A percentile compares a stretch with the other conserved stretches of the same genome.
phyloP scores from a whole-genome alignment of 1,284 basidiomycete genomes.

The Athelia sp. region DNA sequence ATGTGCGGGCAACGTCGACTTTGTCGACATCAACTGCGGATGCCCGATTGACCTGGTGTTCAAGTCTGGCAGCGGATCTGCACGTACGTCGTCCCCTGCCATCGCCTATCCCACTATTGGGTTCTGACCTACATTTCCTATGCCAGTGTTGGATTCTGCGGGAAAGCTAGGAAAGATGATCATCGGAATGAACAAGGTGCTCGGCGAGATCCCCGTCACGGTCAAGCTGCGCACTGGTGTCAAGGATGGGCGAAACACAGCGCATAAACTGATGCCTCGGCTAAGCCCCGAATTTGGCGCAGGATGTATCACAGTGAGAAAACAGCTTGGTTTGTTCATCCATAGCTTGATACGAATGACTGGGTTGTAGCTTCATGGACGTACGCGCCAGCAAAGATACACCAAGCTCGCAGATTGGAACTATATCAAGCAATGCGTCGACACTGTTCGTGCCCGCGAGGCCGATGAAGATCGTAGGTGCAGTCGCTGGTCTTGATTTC shows the following conservation, averaged over 20 bases:
- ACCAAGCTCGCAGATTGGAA: constrained; percentile 86
- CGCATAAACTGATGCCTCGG: constrained; percentile 89
- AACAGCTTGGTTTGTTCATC: neutral
- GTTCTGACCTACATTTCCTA: no score
- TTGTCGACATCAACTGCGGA: constrained; percentile 94
- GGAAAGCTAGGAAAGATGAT: constrained; percentile 84
- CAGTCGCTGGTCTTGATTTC: neutral
- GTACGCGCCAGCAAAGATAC: constrained; percentile 89
- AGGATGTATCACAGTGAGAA: constrained; percentile 69
- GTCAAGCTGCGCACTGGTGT: constrained; percentile 93
- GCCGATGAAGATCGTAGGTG: constrained; percentile 69
- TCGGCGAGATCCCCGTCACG: constrained; percentile 93
- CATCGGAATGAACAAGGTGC: constrained; percentile 86
- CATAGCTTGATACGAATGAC: neutral
- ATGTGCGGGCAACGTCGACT: constrained; percentile 66
- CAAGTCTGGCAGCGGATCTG: constrained; percentile 86
- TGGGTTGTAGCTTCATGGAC: constrained; percentile 78
- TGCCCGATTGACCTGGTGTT: constrained; percentile 98
- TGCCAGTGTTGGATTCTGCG: constrained; percentile 82
- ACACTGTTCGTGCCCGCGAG: constrained; percentile 76
- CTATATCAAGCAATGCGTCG: constrained; percentile 86
- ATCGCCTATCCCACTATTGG: neutral
- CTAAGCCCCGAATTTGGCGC: constrained; percentile 78
- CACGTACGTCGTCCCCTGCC: constrained; percentile 46
- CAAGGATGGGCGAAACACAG: constrained; percentile 79